phyloP scores from a whole-genome alignment of 805 yeast genomes.

The Cyberlindnera saturnus region DNA sequence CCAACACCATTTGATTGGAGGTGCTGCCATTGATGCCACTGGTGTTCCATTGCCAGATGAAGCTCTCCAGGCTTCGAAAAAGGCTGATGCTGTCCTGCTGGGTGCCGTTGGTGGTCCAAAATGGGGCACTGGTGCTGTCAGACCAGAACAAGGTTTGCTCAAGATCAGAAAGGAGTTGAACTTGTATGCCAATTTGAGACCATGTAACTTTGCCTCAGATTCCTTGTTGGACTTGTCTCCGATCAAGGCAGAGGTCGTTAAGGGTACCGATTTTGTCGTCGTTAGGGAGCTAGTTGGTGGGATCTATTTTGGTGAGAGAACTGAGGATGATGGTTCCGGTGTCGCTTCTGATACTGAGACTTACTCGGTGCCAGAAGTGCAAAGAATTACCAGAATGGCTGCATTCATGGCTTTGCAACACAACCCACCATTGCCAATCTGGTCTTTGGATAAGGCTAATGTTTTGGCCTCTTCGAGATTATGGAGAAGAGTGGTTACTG shows the following conservation, averaged over 20 bases:
- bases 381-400: slow-evolving; percentile 97
- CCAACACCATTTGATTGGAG: slow-evolving; percentile 86
- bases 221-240: slow-evolving; percentile 83
- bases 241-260: slow-evolving; percentile 74
- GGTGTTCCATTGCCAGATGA: slow-evolving; percentile 88
- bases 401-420: slow-evolving; percentile 92
- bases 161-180: slow-evolving; percentile 92
- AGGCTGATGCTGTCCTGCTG: slow-evolving; percentile 88
- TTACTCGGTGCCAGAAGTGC: slow-evolving; percentile 86
- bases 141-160: slow-evolving; percentile 96
- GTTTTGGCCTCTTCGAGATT: slow-evolving; percentile 93
- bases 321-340: slow-evolving; percentile 83
- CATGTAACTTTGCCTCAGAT: slow-evolving; percentile 89
- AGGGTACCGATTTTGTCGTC: slow-evolving; percentile 87
- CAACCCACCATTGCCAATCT: slow-evolving; percentile 88
- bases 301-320: slow-evolving; percentile 93
- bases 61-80: slow-evolving; percentile 75
- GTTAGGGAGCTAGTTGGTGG: slow-evolving; percentile 98
- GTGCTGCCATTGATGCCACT: slow-evolving; percentile 96
- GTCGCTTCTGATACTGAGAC: slow-evolving; percentile 92
- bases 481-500: slow-evolving; percentile 92
- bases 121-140: slow-evolving; percentile 95
- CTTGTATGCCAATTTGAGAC: slow-evolving; percentile 93
- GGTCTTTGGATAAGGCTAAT: slow-evolving; percentile 97
- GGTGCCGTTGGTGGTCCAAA: slow-evolving; percentile 99